A percentile compares a stretch with the other conserved stretches of the same genome.
Conservation (phyloP, 208 protist genomes). For the Angomonas deanei region DNA sequence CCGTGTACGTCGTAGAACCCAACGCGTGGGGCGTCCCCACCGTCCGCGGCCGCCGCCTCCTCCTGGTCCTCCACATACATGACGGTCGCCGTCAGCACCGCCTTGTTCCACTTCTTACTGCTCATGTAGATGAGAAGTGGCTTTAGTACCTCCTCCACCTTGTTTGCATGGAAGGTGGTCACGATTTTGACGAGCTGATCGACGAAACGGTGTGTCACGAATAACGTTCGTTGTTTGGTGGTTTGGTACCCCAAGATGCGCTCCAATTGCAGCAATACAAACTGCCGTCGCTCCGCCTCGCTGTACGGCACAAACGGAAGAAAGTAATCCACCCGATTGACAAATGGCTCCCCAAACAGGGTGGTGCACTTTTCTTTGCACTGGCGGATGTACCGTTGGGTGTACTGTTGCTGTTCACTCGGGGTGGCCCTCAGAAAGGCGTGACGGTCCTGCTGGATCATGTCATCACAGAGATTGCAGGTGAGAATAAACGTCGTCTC, state of each 20-base stretch:
- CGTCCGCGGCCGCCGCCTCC: not conserved
- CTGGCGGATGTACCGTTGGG: slow-evolving; percentile 30
- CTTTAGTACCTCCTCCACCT: slow-evolving; percentile 61
- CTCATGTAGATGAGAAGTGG: slow-evolving; percentile 56
- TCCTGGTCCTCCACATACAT: not conserved
- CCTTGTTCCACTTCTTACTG: slow-evolving; percentile 20
- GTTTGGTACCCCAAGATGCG: slow-evolving; percentile 44
- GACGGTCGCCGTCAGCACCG: slow-evolving; percentile 46
- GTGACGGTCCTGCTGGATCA: slow-evolving; percentile 22
- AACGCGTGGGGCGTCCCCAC: too few species aligned
- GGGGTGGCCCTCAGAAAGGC: not conserved
- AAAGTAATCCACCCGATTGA: slow-evolving; percentile 82
- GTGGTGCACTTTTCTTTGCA: slow-evolving; percentile 46
- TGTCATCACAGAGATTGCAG: slow-evolving; percentile 64
- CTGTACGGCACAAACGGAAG: slow-evolving; percentile 81
- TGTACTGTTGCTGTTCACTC: slow-evolving; percentile 23
- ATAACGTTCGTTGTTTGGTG: slow-evolving; percentile 28
- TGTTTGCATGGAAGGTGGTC: slow-evolving; percentile 66
- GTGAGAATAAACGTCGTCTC: slow-evolving; percentile 77
- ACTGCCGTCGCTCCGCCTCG: slow-evolving; percentile 37
- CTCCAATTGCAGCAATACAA: slow-evolving; percentile 65
- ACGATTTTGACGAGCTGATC: slow-evolving; percentile 31
- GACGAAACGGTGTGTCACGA: slow-evolving; percentile 57
- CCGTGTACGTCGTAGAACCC: too few species aligned
- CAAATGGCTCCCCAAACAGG: slow-evolving; percentile 70